Evolutionary conservation across 208 protist species (phyloP), one percentile per base, ranked within the genome.

Genomic region (Crithidia fasciculata): DNA sequence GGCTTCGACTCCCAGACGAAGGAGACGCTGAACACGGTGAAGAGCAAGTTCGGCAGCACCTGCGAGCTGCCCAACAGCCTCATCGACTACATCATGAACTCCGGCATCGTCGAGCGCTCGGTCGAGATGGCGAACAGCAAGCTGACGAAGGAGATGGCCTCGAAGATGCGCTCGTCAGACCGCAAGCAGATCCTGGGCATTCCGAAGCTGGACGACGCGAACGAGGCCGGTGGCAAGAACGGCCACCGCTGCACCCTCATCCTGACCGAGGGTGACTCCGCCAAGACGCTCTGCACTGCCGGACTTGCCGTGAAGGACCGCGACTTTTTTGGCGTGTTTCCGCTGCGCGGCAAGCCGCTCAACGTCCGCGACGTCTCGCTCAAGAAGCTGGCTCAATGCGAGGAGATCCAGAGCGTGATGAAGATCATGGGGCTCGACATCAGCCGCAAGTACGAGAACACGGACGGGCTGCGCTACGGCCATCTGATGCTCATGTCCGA

Each of bases 401-500:
- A 95, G 80, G 99, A 99, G 89, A 97, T 99, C 58, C 87, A 96
- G 69, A 83, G 70, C 53, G 78, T 98, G 16, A 95, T 96, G 84
- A 97, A 98, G 82, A 99, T 99, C 69, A 89, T 99, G 72, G 98
- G 98, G 6, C 85, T 99, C 8, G 94, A 99, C 78, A 80, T 98
- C 52, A 83, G 88, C 3, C 90, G 98, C 65, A 89, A 90, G 63
- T 98, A 99, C 87, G 83, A 75, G n/a, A 84, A 69, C 54, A 59
- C 82, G 0, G 91, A 98, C 40, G 74, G 79, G 19, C 87, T 99
- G 45, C 93, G 99, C 62, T 99, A 99, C 89, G 99, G 99, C 8
- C 93, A 98, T 63, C 75, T 99, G 40, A 99, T 99, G 99, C 99
- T 99, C 72, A 99, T 99, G 99, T 96, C 99, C 8, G 99, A 99